phyloP scores from a whole-genome alignment of 164 flowering plant genomes.

The Chloranthus sessilifolius region DNA sequence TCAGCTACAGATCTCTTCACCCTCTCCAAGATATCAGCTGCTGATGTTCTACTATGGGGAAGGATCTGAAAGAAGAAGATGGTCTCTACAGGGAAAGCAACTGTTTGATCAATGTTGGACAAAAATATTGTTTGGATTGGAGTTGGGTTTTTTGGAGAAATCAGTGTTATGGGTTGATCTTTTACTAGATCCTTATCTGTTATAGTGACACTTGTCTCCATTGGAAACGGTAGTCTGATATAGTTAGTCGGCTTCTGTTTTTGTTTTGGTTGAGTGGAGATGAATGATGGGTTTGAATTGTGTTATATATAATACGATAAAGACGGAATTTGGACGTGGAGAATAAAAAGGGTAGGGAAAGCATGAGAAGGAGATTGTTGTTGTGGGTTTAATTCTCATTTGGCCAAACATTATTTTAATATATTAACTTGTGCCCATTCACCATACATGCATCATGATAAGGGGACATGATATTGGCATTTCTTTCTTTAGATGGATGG shows the following conservation, averaged over 20 bases:
- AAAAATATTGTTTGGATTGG: slow-evolving; percentile 29
- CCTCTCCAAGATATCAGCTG: slow-evolving; percentile 20
- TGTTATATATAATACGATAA: too few species aligned
- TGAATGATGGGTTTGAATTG: too few species aligned
- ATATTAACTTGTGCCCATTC: neutral
- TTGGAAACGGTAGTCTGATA: slow-evolving; percentile 5
- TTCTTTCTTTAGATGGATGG: neutral
- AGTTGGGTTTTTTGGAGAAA: slow-evolving; percentile 31
- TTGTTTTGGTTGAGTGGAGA: neutral
- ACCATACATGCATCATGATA: neutral
- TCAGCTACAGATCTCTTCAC: slow-evolving; percentile 32
- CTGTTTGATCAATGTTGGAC: slow-evolving; percentile 43
- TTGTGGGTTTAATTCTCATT: neutral
- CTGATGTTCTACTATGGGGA: slow-evolving; percentile 3
- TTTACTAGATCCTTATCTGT: slow-evolving; percentile 26
- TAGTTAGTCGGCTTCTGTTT: neutral
- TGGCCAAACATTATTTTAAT: neutral
- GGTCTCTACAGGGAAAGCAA: slow-evolving; percentile 39
- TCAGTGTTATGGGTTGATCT: slow-evolving; percentile 24
- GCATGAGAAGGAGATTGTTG: slow-evolving; percentile 3
- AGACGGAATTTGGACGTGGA: too few species aligned
- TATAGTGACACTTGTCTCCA: slow-evolving; percentile 19
- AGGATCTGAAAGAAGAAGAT: slow-evolving; percentile 29
- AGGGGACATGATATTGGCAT: neutral
- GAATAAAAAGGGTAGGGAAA: neutral